A percentile compares a stretch with the other conserved stretches of the same genome.
phyloP scores from a whole-genome alignment of 305 asterid species.

The Lippia alba region DNA sequence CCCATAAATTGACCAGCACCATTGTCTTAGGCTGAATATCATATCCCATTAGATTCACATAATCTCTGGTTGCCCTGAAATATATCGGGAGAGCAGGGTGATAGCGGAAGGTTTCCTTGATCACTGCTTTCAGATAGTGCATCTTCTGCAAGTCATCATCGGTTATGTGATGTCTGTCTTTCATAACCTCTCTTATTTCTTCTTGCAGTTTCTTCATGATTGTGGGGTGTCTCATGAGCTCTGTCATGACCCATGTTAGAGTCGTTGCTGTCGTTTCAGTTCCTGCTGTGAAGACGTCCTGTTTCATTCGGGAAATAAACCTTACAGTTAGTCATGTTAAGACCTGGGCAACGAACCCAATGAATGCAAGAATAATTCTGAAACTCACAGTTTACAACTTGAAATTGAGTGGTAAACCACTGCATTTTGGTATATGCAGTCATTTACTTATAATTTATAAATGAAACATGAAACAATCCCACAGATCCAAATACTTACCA shows the following conservation, averaged over 20 bases:
- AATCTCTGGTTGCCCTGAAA: background rate
- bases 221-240: conserved; percentile 31
- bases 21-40: conserved; percentile 26
- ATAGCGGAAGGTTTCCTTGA: conserved; percentile 24
- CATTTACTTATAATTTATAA: too few relatives aligned
- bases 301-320: too few relatives aligned
- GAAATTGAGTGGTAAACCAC: too few relatives aligned
- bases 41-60: conserved; percentile 32
- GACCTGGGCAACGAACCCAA: too few relatives aligned
- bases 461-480: too few relatives aligned
- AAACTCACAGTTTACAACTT: too few relatives aligned
- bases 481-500: conserved; percentile 14
- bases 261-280: conserved; percentile 29
- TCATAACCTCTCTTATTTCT: conserved; percentile 21
- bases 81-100: conserved; percentile 17
- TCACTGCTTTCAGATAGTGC: conserved; percentile 28
- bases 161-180: conserved; percentile 1
- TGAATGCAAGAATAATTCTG: too few relatives aligned
- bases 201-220: conserved; percentile 32
- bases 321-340: too few relatives aligned
- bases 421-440: too few relatives aligned
- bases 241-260: conserved; percentile 39
- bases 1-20: conserved; percentile 28
- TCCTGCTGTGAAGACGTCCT: conserved; percentile 34
- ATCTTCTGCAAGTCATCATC: conserved; percentile 21